phyloP scores from a whole-genome alignment of 2,329 filamentous ascomycete species.

The Talaromyces sp. region DNA sequence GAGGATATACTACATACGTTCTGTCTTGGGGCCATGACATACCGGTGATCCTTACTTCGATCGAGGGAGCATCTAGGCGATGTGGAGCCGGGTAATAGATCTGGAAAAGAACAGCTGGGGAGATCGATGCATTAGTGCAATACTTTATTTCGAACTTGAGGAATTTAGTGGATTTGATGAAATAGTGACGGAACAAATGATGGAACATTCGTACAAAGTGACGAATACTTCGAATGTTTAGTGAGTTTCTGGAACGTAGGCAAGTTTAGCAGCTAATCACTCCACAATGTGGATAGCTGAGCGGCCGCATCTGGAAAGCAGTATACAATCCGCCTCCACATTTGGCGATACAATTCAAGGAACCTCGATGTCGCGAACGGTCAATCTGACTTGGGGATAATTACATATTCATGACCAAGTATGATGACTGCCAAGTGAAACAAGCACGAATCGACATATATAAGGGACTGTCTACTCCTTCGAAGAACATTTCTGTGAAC shows the following conservation, averaged over 20 bases:
- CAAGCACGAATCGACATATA: not conserved
- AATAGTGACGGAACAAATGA: not conserved
- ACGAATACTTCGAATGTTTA: not conserved
- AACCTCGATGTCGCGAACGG: not conserved
- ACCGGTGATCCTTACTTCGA: not conserved
- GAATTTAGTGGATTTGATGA: not conserved
- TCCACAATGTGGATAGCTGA: not conserved
- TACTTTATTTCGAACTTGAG: not conserved
- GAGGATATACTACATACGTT: not conserved
- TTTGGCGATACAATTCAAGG: not conserved
- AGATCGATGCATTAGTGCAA: not conserved
- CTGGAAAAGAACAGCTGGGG: not conserved
- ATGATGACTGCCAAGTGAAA: not conserved
- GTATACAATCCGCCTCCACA: not conserved
- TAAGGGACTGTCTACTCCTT: not conserved
- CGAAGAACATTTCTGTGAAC: not conserved
- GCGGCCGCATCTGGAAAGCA: not conserved
- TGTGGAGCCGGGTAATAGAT: conserved; percentile 2
- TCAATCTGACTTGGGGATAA: not conserved
- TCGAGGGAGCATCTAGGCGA: not conserved
- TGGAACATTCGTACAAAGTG: not conserved
- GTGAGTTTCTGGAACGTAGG: not conserved
- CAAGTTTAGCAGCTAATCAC: not conserved
- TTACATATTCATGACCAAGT: not conserved
- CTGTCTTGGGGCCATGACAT: not conserved